These are phyloP conservation scores for Ceratocystiopsis minuta DNA, from an alignment of 2,329 filamentous ascomycete genomes.

Conservation along the genomic window DNA sequence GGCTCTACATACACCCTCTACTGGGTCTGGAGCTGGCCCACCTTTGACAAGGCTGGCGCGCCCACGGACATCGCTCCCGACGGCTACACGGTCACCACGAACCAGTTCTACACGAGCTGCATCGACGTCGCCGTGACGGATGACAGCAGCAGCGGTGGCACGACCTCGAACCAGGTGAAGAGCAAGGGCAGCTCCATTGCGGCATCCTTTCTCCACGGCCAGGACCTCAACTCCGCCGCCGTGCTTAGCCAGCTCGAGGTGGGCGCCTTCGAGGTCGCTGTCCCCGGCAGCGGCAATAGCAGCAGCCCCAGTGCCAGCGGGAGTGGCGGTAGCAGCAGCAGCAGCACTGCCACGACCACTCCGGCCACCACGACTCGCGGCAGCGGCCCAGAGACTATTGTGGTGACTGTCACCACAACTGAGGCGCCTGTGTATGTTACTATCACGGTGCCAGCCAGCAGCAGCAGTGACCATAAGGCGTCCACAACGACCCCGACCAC, in stretches of 20 bases:
- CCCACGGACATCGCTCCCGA: conserved; percentile 15
- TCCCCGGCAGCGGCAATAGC: conserved; percentile 10
- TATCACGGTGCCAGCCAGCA: conserved; percentile 2
- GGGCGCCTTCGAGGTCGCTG: conserved; percentile 26
- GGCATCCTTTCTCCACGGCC: conserved; percentile 17
- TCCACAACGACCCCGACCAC: neutral
- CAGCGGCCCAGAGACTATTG: conserved; percentile 19
- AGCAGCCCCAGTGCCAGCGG: conserved; percentile 4
- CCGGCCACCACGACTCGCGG: conserved; percentile 1
- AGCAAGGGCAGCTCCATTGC: neutral
- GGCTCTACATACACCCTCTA: conserved; percentile 63
- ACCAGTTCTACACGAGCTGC: conserved; percentile 23
- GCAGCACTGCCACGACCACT: conserved; percentile 6
- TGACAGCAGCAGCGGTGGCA: neutral
- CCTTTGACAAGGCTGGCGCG: conserved; percentile 23
- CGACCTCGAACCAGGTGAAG: neutral
- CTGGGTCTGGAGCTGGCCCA: conserved; percentile 95
- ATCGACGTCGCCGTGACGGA: conserved; percentile 21
- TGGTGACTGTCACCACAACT: conserved; percentile 22
- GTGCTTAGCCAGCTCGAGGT: conserved; percentile 25
- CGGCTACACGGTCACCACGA: conserved; percentile 15
- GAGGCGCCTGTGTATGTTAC: conserved; percentile 4
- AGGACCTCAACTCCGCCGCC: conserved; percentile 25
- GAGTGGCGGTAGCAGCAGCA: conserved; percentile 4
- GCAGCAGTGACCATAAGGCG: neutral